Conservation (phyloP, 495 filamentous ascomycete genomes). For the Endocarpon pusillum region DNA sequence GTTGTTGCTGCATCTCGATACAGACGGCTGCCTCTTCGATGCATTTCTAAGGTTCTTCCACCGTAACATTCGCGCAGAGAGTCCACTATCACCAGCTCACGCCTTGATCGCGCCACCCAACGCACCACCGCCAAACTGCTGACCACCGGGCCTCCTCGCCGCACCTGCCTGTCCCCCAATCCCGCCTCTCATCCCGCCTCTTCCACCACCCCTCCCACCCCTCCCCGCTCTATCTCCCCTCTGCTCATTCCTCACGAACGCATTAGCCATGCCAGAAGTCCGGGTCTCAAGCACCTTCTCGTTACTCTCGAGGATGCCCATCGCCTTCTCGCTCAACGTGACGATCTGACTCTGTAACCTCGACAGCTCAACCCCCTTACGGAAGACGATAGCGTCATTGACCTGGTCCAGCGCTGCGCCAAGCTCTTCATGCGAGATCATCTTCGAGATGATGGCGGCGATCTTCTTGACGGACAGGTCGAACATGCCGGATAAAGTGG, state of each 20-base stretch:
- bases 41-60: no score
- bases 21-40: no score
- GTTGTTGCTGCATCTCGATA: no score
- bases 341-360: slow-evolving; percentile 89
- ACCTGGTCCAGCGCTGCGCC: slow-evolving; percentile 94
- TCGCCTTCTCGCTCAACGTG: slow-evolving; percentile 89
- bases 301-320: slow-evolving; percentile 86
- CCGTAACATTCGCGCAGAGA: no score
- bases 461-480: slow-evolving; percentile 83
- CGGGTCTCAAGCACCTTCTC: slow-evolving; percentile 92
- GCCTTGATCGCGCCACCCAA: slow-evolving; percentile 47
- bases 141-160: slow-evolving; percentile 37
- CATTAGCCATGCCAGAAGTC: slow-evolving; percentile 87
- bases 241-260: slow-evolving; percentile 77
- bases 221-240: slow-evolving; percentile 55
- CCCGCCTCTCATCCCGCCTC: slow-evolving; percentile 41
- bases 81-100: slow-evolving; percentile 27
- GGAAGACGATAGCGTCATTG: slow-evolving; percentile 93
- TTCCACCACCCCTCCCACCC: slow-evolving; percentile 45
- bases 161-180: slow-evolving; percentile 28
- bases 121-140: slow-evolving; percentile 47
- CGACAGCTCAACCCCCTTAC: slow-evolving; percentile 95
- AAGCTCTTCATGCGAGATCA: slow-evolving; percentile 98
- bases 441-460: slow-evolving; percentile 87
- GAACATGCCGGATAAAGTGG: slow-evolving; percentile 82